Percentiles rank a stretch among this genome's conserved stretches.
Conservation (phyloP, 768 basidiomycete genomes). For the Phallus indusiatus region DNA sequence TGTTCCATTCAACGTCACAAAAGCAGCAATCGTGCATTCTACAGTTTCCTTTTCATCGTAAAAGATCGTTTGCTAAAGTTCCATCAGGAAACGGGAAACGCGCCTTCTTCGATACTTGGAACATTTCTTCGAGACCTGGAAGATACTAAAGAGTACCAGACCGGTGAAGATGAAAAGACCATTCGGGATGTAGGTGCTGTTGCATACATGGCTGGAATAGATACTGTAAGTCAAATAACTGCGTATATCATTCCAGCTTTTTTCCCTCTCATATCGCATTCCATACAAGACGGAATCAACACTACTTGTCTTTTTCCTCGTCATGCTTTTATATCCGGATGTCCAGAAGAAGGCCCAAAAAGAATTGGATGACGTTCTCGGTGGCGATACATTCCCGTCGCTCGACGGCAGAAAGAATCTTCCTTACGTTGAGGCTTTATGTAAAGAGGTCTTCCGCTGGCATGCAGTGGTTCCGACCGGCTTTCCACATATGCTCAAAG, state of each 20-base stretch:
- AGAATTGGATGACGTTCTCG: background rate
- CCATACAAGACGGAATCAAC: background rate
- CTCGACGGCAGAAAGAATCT: background rate
- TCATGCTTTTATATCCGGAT: background rate
- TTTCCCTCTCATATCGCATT: conserved; percentile 33
- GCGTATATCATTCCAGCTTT: conserved; percentile 27
- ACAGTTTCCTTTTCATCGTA: conserved; percentile 11
- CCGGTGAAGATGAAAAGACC: background rate
- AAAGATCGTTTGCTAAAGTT: conserved; percentile 22
- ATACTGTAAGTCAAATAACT: conserved; percentile 32
- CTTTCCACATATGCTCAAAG: background rate
- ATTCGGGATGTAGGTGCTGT: background rate
- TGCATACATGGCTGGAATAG: background rate
- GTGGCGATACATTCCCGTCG: background rate
- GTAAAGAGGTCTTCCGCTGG: conserved; percentile 12
- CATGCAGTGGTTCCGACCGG: conserved; percentile 7
- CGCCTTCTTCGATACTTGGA: background rate
- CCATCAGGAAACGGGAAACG: background rate
- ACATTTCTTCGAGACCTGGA: background rate
- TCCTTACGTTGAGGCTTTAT: conserved; percentile 7
- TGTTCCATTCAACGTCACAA: background rate
- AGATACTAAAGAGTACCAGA: conserved; percentile 16
- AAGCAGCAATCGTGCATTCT: background rate
- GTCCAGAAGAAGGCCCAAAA: background rate
- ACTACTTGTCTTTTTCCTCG: background rate